Base-by-base conservation (phyloP, 805 yeast species). In the Metschnikowia chrysomelidarum region DNA sequence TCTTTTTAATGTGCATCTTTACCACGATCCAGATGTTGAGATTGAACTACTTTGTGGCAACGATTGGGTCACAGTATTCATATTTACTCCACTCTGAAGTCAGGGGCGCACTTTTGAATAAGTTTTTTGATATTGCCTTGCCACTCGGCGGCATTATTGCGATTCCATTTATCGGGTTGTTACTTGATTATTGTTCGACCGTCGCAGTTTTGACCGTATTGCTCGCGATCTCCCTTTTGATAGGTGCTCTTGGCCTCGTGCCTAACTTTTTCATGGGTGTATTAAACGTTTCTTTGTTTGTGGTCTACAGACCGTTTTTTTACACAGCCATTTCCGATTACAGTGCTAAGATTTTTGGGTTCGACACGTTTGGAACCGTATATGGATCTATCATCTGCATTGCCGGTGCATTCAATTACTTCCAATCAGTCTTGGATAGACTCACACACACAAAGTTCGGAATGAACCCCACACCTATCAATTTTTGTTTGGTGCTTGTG, bases 311-410 rank as follows among this genome's bases (percentile, higher is more conserved):
- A 53, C 81, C 80, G 23, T 73, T 75, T 46, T 75, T 73, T 56
- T 75, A 75, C 51, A 75, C 81, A n/a, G 63, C 77, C 2, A 60
- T 75, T 24, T 69, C 76, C 3, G 81, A 75, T 50, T 71, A 66
- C 50, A 75, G 80, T 49, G 79, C 83, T 18, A 80, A 79, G 53
- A 79, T 74, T 30, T 79, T 77, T 53, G 82, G 83, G 1, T 69
- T 73, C 44, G 79, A 75, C 48, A 74, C 81, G 8, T 73, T 76
- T 52, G 81, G 83, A 24, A 71, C 78, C 1, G 69, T 76, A 19
- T 76, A 76, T 47, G 80, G 80, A n/a, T 56, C 75, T 13, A 71
- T 75, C 20, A 73, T 75, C 58, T 69, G 77, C 27, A 58, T 71
- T 16, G 67, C 79, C 1, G 81, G 81, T 23, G 44, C 72, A 12